phyloP scores from a whole-genome alignment of 139 green algal species.

The Tetratostichococcus sp. region DNA sequence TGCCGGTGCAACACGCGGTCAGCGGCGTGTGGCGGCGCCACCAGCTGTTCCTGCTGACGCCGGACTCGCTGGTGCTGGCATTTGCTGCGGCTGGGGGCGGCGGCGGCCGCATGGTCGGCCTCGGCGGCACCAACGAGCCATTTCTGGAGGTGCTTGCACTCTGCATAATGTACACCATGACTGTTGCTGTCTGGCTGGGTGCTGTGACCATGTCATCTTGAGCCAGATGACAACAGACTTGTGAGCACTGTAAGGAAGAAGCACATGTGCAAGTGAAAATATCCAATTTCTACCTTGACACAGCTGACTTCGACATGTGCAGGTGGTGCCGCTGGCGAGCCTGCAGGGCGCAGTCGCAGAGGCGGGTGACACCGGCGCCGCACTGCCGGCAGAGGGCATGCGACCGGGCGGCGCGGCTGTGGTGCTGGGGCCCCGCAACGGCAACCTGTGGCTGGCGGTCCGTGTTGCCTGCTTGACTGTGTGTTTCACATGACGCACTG shows the following conservation, averaged over 20 bases:
- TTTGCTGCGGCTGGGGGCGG: constrained; percentile 19
- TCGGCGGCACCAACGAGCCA: neutral
- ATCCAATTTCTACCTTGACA: too few species aligned
- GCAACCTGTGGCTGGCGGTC: constrained; percentile 29
- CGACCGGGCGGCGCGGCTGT: constrained; percentile 13
- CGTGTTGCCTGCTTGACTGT: neutral
- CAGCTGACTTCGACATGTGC: too few species aligned
- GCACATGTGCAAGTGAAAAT: too few species aligned
- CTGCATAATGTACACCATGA: neutral
- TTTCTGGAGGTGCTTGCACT: constrained; percentile 22
- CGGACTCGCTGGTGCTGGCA: constrained; percentile 19
- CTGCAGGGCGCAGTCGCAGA: constrained; percentile 8
- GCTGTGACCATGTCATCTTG: too few species aligned
- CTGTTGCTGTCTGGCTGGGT: too few species aligned
- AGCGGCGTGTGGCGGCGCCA: constrained; percentile 41
- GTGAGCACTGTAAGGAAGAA: too few species aligned
- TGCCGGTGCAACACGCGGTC: constrained; percentile 18
- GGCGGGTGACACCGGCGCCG: constrained; percentile 15
- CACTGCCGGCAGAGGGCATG: constrained; percentile 17
- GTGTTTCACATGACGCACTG: too few species aligned
- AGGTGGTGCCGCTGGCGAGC: constrained; percentile 18
- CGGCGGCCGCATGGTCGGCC: neutral
- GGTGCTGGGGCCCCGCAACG: constrained; percentile 16
- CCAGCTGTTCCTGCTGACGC: constrained; percentile 42
- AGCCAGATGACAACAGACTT: too few species aligned